Conservation (phyloP, 495 filamentous ascomycete genomes). For the Lasiosphaeriaceae sp. region DNA sequence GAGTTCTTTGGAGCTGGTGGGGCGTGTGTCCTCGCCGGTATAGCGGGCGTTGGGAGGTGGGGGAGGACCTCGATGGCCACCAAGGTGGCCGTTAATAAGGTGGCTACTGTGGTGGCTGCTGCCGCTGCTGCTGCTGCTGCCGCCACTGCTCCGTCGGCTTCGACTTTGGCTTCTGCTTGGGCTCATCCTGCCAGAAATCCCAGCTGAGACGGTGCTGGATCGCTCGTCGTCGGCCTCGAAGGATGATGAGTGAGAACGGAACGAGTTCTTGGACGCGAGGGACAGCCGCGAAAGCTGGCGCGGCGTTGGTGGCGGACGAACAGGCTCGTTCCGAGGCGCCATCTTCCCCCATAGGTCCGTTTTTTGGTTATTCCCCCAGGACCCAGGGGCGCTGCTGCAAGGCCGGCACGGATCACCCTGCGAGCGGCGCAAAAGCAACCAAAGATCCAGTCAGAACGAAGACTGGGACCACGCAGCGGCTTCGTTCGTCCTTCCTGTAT, state of each 20-base stretch:
- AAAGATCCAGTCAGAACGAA: too few relatives aligned
- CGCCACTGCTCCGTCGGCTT: slow-evolving; percentile 1
- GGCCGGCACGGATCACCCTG: neutral
- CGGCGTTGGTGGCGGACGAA: slow-evolving; percentile 33
- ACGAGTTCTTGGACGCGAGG: slow-evolving; percentile 39
- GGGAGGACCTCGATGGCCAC: neutral
- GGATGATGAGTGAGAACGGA: slow-evolving; percentile 45
- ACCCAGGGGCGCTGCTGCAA: too few relatives aligned
- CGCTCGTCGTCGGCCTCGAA: slow-evolving; percentile 63
- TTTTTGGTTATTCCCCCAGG: neutral
- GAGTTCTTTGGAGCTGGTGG: slow-evolving; percentile 83
- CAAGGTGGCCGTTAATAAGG: neutral
- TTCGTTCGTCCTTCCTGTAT: too few relatives aligned
- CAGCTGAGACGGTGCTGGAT: slow-evolving; percentile 26
- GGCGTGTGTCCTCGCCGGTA: slow-evolving; percentile 78
- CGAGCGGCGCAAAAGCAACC: too few relatives aligned
- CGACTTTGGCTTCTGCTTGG: slow-evolving; percentile 14
- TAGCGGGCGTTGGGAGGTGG: slow-evolving; percentile 41
- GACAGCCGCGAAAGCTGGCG: slow-evolving; percentile 43
- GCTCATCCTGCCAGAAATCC: slow-evolving; percentile 24
- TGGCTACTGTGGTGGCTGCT: slow-evolving; percentile 5
- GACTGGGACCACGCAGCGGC: too few relatives aligned
- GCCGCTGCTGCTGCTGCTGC: slow-evolving; percentile 22
- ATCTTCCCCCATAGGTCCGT: slow-evolving; percentile 12
- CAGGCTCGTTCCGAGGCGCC: slow-evolving; percentile 32